Evolutionary conservation across 768 basidiomycete genomes (phyloP), one percentile per base, ranked within the genome.

Genomic region (Tricholoma sp.): DNA sequence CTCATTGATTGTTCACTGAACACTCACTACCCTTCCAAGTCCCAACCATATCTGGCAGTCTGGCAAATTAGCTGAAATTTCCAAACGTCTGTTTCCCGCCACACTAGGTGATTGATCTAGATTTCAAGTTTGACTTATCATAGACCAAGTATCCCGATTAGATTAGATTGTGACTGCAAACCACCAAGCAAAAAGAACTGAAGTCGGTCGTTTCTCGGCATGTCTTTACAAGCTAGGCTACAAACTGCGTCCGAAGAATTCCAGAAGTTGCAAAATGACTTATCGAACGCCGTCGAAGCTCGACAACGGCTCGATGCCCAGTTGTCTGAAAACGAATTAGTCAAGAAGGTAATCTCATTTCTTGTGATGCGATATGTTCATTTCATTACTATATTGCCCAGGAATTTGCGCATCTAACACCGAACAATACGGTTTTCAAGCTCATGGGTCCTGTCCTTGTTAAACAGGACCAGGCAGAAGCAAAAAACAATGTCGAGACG

Each of bases 251-350:
- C 92, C 4, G 63, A 74, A 18, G 91, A 91, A 59, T 95, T 86
- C 65, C 89, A 94, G 65, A 91, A 88, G 64, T 65, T 94, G 7
- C 93, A 97, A 66, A 65, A 72, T 2, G 91, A 95, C 58, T 74
- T 94, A 39, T 76, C 85, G 1, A 77, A 75, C 54, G 77, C 81
- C 4, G 87, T 98, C 36, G 91, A 94, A 61, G 86, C 84, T 12
- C 79, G 89, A 44, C 92, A 96, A 63, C 80, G 83, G 53, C 80
- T 98, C n/a, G 96, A 96, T 59, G 85, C 93, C 0, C 94, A 97
- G 68, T 73, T 88, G 44, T 86, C 88, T 6, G 96, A 98, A 74
- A 97, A 94, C 71, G 91, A 97, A 70, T 75, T 85, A 49, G 96
- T 98, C 45, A 85, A 92, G 68, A 91, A 95, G 82, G 95, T 88